Evolutionary conservation across 1,139 yeast species (phyloP).

Genomic region (Pichia sp.): DNA sequence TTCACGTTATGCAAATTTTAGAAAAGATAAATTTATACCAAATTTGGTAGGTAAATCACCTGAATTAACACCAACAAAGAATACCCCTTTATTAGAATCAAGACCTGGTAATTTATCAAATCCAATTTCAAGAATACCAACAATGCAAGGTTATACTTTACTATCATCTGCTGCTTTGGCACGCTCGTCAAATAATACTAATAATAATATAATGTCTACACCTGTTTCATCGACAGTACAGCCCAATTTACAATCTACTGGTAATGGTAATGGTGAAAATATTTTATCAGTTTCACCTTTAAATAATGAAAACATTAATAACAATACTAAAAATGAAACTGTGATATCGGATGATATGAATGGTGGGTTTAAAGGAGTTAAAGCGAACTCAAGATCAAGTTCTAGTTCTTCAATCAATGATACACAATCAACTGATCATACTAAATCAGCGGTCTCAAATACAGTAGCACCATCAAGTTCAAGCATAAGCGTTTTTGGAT

Average conservation of each 20-base stretch:
- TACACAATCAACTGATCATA: too few relatives aligned
- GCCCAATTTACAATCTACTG: not conserved
- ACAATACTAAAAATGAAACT: not conserved
- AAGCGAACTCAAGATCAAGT: conserved; percentile 4
- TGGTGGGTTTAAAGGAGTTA: not conserved
- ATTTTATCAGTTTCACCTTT: not conserved
- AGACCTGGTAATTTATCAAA: not conserved
- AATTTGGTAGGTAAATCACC: conserved; percentile 14
- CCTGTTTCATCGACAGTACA: conserved; percentile 2
- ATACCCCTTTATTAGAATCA: conserved; percentile 5
- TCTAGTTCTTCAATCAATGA: conserved; percentile 13
- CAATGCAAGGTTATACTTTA: conserved; percentile 8
- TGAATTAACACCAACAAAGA: conserved; percentile 6
- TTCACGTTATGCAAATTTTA: conserved; percentile 45
- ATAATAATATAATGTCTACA: conserved; percentile 1
- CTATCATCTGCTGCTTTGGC: conserved; percentile 17
- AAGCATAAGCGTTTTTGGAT: conserved; percentile 2
- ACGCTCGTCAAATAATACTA: conserved; percentile 4
- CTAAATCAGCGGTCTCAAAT: not conserved
- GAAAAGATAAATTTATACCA: conserved; percentile 35
- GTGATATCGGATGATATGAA: too few relatives aligned
- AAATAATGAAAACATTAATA: not conserved
- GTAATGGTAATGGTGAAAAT: not conserved
- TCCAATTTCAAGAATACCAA: conserved; percentile 11
- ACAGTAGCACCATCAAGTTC: conserved; percentile 6